Evolutionary conservation across 768 basidiomycete genomes (phyloP).

Genomic region (Lactarius pseudohatsudake): DNA sequence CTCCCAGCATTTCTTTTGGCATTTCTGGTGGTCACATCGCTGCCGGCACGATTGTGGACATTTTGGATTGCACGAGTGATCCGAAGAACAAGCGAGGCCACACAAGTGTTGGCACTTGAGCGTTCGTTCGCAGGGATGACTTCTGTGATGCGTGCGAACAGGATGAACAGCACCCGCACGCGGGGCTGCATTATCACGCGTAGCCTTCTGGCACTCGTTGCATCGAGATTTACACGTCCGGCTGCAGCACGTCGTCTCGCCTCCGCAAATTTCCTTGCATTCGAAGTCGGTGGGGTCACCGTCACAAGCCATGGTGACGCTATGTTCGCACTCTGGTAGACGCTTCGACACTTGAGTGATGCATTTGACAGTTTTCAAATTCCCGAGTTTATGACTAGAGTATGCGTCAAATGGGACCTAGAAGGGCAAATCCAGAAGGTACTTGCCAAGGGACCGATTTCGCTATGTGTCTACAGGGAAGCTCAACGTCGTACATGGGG

Average conservation of each 20-base stretch:
- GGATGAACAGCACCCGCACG: neutral
- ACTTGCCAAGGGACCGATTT: constrained; percentile 34
- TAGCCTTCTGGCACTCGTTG: constrained; percentile 33
- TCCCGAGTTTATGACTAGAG: constrained; percentile 33
- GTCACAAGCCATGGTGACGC: constrained; percentile 26
- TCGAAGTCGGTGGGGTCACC: constrained; percentile 24
- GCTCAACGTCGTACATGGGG: constrained; percentile 29
- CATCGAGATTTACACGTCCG: constrained; percentile 36
- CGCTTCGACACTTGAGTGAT: constrained; percentile 30
- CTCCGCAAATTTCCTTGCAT: constrained; percentile 34
- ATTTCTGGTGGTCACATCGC: constrained; percentile 35
- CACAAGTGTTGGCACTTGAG: constrained; percentile 39
- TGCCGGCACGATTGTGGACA: constrained; percentile 34
- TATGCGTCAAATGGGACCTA: neutral
- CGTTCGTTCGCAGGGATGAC: constrained; percentile 36
- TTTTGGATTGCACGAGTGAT: constrained; percentile 34
- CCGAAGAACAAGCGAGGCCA: constrained; percentile 32
- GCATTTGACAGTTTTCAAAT: constrained; percentile 33
- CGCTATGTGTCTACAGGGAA: constrained; percentile 35
- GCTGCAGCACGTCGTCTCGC: constrained; percentile 34
- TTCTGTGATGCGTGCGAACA: constrained; percentile 30
- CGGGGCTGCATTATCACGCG: constrained; percentile 4
- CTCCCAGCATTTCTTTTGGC: constrained; percentile 35
- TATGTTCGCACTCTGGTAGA: constrained; percentile 38
- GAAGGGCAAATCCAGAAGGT: neutral